A percentile compares a stretch with the other conserved stretches of the same genome.
These are phyloP conservation scores for Hansfordia pulvinata DNA, from an alignment of 2,329 filamentous ascomycete species.

Conservation along the genomic window DNA sequence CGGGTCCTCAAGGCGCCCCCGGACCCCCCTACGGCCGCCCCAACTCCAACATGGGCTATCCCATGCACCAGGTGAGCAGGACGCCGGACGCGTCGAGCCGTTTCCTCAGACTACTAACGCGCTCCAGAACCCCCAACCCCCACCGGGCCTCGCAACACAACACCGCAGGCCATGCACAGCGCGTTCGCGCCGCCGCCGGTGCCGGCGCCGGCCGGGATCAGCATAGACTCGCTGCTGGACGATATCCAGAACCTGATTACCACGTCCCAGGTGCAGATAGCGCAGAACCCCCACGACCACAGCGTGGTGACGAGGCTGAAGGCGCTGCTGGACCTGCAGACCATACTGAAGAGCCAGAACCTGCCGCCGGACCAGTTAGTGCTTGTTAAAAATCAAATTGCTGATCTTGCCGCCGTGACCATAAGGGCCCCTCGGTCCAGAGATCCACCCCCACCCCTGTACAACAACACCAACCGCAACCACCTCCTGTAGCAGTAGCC, in stretches of 20 bases:
- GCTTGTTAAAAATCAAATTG: slow-evolving; percentile 74
- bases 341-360: slow-evolving; percentile 62
- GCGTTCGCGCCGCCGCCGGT: slow-evolving; percentile 27
- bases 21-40: slow-evolving; percentile 13
- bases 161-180: slow-evolving; percentile 19
- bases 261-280: slow-evolving; percentile 60
- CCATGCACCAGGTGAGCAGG: slow-evolving; percentile 19
- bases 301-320: slow-evolving; percentile 68
- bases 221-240: slow-evolving; percentile 63
- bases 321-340: slow-evolving; percentile 75
- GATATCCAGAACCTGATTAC: slow-evolving; percentile 72
- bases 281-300: slow-evolving; percentile 61
- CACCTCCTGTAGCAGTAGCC: slow-evolving; percentile 22
- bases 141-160: slow-evolving; percentile 25
- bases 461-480: slow-evolving; percentile 18
- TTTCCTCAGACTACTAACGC: no score
- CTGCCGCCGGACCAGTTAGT: slow-evolving; percentile 71
- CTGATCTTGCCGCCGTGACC: slow-evolving; percentile 58
- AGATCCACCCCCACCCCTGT: slow-evolving; percentile 24
- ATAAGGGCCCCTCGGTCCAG: slow-evolving; percentile 35
- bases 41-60: no score
- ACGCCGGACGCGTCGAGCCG: no score
- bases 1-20: no score
- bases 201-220: slow-evolving; percentile 32
- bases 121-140: slow-evolving; percentile 6